A percentile compares a stretch with the other conserved stretches of the same genome.
Evolutionary conservation across 225 moss, liverwort and hornwort species (phyloP).

Genomic region (Straminergon stramineum): DNA sequence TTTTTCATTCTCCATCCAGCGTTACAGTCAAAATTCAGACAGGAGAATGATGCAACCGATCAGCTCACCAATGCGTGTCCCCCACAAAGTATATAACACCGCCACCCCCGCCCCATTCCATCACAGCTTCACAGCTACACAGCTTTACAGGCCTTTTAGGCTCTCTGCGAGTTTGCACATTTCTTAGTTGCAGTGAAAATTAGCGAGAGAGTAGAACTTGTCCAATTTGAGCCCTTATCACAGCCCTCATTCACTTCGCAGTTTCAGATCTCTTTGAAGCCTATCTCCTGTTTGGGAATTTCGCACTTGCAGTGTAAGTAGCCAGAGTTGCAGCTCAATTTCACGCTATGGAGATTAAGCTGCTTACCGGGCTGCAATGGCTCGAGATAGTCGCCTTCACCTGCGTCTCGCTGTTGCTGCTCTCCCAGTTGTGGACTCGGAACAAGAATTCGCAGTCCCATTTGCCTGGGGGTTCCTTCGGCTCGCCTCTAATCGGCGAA

Average conservation of each 20-base stretch:
- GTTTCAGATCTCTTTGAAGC: not conserved
- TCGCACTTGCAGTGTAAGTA: not conserved
- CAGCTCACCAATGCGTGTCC: not conserved
- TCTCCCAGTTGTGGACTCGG: not conserved
- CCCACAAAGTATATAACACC: not conserved
- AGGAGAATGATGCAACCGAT: not conserved
- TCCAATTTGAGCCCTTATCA: not conserved
- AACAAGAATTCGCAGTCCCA: not conserved
- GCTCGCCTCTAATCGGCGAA: not conserved
- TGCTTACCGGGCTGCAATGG: conserved; percentile 1
- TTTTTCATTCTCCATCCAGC: not conserved
- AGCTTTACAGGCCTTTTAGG: not conserved
- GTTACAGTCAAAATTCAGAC: not conserved
- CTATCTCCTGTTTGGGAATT: not conserved
- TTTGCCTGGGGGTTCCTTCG: not conserved
- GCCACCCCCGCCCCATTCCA: not conserved
- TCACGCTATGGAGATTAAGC: not conserved
- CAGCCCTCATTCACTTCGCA: not conserved
- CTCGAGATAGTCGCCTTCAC: conserved; percentile 5
- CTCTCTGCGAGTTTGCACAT: not conserved
- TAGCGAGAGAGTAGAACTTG: not conserved
- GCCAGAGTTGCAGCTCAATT: not conserved
- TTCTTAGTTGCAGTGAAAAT: not conserved
- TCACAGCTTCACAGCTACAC: not conserved
- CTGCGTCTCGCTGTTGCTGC: not conserved